phyloP scores from a whole-genome alignment of 192 early-diverging fungal genomes.

The Pilobolus umbonatus region DNA sequence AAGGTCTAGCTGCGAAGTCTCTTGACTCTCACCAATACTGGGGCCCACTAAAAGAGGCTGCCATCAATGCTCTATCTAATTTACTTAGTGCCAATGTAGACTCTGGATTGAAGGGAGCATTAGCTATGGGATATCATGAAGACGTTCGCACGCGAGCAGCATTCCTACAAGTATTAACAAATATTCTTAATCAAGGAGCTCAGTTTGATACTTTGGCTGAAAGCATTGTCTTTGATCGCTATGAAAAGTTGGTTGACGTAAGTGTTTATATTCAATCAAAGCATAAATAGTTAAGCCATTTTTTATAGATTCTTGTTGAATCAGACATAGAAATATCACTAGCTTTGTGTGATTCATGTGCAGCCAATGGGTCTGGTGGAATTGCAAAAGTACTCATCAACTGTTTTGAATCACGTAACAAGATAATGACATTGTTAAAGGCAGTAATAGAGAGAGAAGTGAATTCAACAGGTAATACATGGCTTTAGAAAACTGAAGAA shows the following conservation, averaged over 20 bases:
- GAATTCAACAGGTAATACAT: constrained; percentile 52
- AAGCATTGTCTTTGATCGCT: constrained; percentile 52
- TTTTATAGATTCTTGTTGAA: constrained; percentile 40
- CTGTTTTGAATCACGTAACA: constrained; percentile 62
- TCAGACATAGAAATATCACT: constrained; percentile 59
- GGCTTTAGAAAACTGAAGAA: too few species aligned
- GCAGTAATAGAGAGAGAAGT: constrained; percentile 65
- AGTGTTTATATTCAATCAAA: neutral
- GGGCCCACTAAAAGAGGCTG: constrained; percentile 21
- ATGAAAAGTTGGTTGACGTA: constrained; percentile 58
- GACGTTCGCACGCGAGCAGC: constrained; percentile 67
- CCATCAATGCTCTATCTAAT: constrained; percentile 70
- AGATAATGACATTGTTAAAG: constrained; percentile 56
- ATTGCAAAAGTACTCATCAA: constrained; percentile 58
- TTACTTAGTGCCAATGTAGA: constrained; percentile 79
- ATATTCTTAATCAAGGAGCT: constrained; percentile 65
- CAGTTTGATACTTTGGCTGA: constrained; percentile 60
- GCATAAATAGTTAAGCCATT: neutral
- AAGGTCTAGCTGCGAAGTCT: constrained; percentile 1
- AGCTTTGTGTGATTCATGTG: constrained; percentile 64
- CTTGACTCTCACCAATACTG: constrained; percentile 7
- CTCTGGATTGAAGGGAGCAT: constrained; percentile 68
- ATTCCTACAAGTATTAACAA: constrained; percentile 78
- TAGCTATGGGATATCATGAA: constrained; percentile 74
- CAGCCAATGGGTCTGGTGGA: constrained; percentile 68